Percentiles rank a stretch among this genome's conserved stretches.
These are phyloP conservation scores for Venturia asperata DNA, from an alignment of 2,329 filamentous ascomycete genomes.

Conservation along the genomic window DNA sequence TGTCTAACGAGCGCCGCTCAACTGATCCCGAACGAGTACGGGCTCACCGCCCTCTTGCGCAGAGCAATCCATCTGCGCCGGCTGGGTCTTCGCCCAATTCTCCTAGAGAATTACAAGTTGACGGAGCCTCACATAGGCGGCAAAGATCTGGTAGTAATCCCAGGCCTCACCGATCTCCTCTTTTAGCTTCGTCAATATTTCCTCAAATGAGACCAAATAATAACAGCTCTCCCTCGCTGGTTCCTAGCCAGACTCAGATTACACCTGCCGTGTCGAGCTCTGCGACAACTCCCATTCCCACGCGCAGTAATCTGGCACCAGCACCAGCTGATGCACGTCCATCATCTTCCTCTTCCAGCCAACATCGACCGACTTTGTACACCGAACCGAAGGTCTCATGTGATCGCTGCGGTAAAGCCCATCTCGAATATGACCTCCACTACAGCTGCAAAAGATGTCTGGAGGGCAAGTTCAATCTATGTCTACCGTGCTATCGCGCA, in stretches of 20 bases:
- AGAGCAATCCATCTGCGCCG: conserved; percentile 16
- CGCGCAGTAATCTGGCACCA: conserved; percentile 22
- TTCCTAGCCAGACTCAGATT: background rate
- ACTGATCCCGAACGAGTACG: conserved; percentile 31
- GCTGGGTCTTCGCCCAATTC: conserved; percentile 16
- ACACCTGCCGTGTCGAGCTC: background rate
- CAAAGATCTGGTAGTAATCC: conserved; percentile 18
- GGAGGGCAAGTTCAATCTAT: conserved; percentile 69
- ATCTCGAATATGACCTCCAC: conserved; percentile 81
- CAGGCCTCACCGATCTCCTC: conserved; percentile 11
- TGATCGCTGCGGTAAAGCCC: conserved; percentile 57
- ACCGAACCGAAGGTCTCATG: conserved; percentile 69
- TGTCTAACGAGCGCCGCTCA: conserved; percentile 39
- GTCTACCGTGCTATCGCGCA: conserved; percentile 68
- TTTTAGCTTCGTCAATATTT: conserved; percentile 10
- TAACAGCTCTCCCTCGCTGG: conserved; percentile 27
- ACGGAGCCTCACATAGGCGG: background rate
- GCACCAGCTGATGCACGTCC: conserved; percentile 20
- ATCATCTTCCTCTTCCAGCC: conserved; percentile 24
- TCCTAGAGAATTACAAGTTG: background rate
- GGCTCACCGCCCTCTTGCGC: background rate
- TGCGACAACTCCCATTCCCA: background rate
- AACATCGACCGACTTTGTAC: conserved; percentile 38
- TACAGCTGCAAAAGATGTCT: conserved; percentile 72
- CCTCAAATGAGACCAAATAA: conserved; percentile 24